These are phyloP conservation scores for Neurospora sp. DNA, from an alignment of 495 filamentous ascomycete genomes.

Conservation along the genomic window DNA sequence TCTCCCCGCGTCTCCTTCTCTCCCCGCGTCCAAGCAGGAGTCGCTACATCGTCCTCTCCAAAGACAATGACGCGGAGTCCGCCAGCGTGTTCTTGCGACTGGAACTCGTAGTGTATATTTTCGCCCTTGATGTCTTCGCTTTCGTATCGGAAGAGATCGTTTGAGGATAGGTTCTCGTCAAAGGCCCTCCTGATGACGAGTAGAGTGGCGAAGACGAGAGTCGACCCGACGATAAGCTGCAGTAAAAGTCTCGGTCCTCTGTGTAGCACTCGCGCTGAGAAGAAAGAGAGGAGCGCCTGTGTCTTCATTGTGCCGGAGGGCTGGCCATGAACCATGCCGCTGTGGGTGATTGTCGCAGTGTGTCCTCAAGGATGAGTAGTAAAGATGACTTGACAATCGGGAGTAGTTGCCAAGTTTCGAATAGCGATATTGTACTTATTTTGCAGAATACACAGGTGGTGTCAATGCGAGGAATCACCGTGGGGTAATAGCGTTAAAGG, in stretches of 20 bases:
- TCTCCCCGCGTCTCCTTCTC: constrained; percentile 1
- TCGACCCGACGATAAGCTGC: constrained; percentile 10
- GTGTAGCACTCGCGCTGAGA: constrained; percentile 13
- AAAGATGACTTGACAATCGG: neutral
- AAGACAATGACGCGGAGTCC: constrained; percentile 23
- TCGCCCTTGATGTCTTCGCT: neutral
- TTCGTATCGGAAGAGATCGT: neutral
- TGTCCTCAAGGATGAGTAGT: neutral
- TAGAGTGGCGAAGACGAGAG: constrained; percentile 9
- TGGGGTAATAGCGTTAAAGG: neutral
- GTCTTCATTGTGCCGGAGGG: neutral
- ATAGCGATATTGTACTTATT: neutral
- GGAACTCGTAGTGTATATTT: neutral
- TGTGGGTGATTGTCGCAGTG: neutral
- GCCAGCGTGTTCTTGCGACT: neutral
- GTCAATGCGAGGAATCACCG: neutral
- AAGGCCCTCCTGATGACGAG: constrained; percentile 4
- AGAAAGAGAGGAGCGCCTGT: constrained; percentile 6
- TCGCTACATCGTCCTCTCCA: constrained; percentile 23
- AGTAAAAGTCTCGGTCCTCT: constrained; percentile 15
- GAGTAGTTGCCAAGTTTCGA: neutral
- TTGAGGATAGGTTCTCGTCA: neutral
- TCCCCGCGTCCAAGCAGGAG: constrained; percentile 8
- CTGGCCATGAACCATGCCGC: constrained; percentile 5
- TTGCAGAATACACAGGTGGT: neutral